Evolutionary conservation across 768 basidiomycete genomes (phyloP), one percentile per base, ranked within the genome.

Genomic region (Naematelia encephala): DNA sequence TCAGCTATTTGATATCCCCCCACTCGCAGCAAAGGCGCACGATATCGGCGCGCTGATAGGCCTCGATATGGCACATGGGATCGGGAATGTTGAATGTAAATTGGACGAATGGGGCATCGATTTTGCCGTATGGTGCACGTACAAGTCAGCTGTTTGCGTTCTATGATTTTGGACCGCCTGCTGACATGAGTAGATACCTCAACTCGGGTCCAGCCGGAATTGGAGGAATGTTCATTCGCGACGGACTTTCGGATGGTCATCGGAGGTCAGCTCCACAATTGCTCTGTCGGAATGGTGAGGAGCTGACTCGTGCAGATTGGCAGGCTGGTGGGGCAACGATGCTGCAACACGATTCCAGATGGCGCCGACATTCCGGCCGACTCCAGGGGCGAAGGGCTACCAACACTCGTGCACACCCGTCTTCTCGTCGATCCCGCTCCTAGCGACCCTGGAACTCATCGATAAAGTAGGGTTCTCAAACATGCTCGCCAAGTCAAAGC

Each of bases 271-370:
- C 60, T 19, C n/a, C n/a, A n/a, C n/a, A n/a, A n/a, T n/a, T n/a
- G n/a, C n/a, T n/a, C n/a, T n/a, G n/a, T n/a, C n/a, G n/a, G n/a
- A n/a, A n/a, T n/a, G n/a, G n/a, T n/a, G n/a, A n/a, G n/a, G n/a
- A 34, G 27, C 46, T 64, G 14, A 12, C 13, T 39, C 34, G 27
- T 11, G 21, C 64, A 96, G 96, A 72, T 85, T 85, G 61, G 86
- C 91, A 42, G 96, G 96, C 46, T 99, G 96, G 96, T 99, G 94
- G 94, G 96, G 96, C 46, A 92, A 97, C 75, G 85, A 91, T 68
- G 82, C 86, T 26, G 72, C 80, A 54, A 93, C 91, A 39, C 87
- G 96, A 27, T 98, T 99, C 80, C 80, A 83, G 55, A 98, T 98
- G 94, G 87, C 88, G 25, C 81, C 87, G 12, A 80, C 72, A 51